Evolutionary conservation across 768 basidiomycete genomes (phyloP).

Genomic region (Mycena maculata): DNA sequence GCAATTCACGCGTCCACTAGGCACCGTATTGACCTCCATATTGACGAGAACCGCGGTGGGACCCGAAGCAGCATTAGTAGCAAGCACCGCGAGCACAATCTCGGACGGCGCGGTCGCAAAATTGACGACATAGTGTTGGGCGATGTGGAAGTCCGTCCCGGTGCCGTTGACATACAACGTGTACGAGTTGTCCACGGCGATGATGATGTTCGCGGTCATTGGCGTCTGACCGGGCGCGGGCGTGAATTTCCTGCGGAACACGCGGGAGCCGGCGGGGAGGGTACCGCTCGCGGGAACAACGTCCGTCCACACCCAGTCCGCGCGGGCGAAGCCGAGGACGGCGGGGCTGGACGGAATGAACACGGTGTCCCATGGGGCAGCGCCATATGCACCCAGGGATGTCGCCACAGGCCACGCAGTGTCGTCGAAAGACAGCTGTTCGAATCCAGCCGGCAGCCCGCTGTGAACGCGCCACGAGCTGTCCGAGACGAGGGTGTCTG

Average conservation of each 20-base stretch:
- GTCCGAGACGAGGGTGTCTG: background rate
- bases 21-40: background rate
- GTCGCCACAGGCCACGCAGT: background rate
- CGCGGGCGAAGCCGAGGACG: background rate
- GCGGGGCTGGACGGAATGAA: background rate
- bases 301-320: conserved; percentile 12
- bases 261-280: background rate
- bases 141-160: background rate
- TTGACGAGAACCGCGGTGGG: background rate
- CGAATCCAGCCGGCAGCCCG: background rate
- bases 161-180: background rate
- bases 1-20: background rate
- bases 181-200: background rate
- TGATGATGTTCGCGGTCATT: background rate
- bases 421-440: background rate
- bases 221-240: background rate
- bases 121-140: background rate
- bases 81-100: background rate
- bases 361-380: background rate
- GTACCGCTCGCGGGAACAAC: background rate
- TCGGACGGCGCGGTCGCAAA: background rate
- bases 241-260: conserved; percentile 9
- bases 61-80: background rate
- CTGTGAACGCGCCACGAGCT: background rate
- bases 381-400: background rate